Evolutionary conservation across 495 filamentous ascomycete species (phyloP).

Genomic region (Daldinia vernicosa): DNA sequence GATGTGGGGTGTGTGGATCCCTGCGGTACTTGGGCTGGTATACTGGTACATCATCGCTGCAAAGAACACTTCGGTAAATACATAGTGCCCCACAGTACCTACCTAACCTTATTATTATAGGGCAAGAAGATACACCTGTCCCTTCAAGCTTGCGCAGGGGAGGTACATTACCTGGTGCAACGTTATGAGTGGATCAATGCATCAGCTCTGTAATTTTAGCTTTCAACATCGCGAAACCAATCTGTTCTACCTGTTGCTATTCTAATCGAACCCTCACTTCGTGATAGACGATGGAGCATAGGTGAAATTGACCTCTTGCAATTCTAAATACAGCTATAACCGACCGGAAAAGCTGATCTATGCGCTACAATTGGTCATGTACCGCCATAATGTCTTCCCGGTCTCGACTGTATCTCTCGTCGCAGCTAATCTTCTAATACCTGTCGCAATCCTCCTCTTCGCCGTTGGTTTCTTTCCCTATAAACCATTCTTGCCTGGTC

Average conservation of each 20-base stretch:
- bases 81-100: neutral
- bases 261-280: constrained; percentile 9
- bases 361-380: constrained; percentile 38
- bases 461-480: constrained; percentile 97
- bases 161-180: neutral
- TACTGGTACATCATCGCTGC: neutral
- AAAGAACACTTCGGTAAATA: neutral
- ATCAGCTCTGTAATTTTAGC: constrained; percentile 1
- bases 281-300: constrained; percentile 28
- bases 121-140: neutral
- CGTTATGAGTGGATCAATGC: neutral
- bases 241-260: neutral
- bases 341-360: neutral
- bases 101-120: neutral
- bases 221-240: constrained; percentile 8
- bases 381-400: constrained; percentile 47
- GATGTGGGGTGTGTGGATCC: neutral
- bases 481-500: constrained; percentile 87
- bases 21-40: neutral
- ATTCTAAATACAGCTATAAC: neutral
- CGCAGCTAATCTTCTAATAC: constrained; percentile 79
- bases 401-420: constrained; percentile 58
- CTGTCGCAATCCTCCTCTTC: constrained; percentile 80
- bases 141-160: neutral
- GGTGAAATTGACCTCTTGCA: constrained; percentile 1